Evolutionary conservation across 2,329 filamentous ascomycete genomes (phyloP), one percentile per base, ranked within the genome.

Genomic region (Aspergillus ruber): DNA sequence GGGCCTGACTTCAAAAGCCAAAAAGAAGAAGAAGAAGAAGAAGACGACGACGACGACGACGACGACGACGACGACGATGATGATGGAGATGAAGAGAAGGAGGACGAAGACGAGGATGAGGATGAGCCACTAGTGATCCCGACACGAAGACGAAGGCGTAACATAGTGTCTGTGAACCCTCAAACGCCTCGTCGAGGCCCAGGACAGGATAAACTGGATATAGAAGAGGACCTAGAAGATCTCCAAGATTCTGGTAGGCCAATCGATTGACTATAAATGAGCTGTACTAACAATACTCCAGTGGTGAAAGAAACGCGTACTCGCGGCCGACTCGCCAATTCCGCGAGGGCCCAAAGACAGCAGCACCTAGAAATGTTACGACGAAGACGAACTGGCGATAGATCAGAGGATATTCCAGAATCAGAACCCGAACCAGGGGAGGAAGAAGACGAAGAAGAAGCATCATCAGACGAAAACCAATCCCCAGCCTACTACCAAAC

Each of bases 171-270:
- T 8, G 53, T 56, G 6, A 38, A 46, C 3, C 57, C 59, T 39
- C 49, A 54, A 20, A 61, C 60, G 13, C 65, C 65, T 0, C 55
- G 52, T 13, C 52, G 51, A 5, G 50, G 51, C 29, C 48, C 49
- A 7, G 49, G 62, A 17, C 62, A 71, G 49, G 66, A 69, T 45
- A 57, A 62, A 43, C 58, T 69, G 17, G 73, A 76, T 50, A 50
- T 75, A 2, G 64, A 71, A 33, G 72, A 73, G 44, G 73, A 76
- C 51, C 55, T 75, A 4, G 61, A 66, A 44, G 70, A 72, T 48
- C 62, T 76, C 3, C 64, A 68, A 41, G 70, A 73, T 49, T 74
- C 73, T 44, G 66, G 69, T 68, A 64, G 42, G 45, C 4, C 25
- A 29, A 12, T 18, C 3, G 13, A 2, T 8, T n/a, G 15, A 17